phyloP scores from a whole-genome alignment of 768 basidiomycete genomes.

The Boletus patriciae region DNA sequence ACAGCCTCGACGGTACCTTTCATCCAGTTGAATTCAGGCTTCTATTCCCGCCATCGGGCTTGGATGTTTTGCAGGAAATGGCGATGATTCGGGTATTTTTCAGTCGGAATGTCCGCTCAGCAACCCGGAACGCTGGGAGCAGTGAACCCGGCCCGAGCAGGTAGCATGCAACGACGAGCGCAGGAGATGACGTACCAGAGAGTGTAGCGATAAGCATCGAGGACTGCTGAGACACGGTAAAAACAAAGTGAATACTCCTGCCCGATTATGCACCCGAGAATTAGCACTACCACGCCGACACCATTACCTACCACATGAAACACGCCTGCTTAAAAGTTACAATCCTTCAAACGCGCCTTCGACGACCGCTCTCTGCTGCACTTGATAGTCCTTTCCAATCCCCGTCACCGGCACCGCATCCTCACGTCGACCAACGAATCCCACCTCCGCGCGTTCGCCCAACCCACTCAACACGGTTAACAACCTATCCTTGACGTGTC shows the following conservation, averaged over 20 bases:
- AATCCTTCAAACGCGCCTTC: constrained; percentile 55
- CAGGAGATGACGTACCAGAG: too few relatives aligned
- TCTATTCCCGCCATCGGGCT: background rate
- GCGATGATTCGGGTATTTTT: too few relatives aligned
- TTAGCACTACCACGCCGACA: background rate
- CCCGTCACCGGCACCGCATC: constrained; percentile 79
- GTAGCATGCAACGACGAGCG: too few relatives aligned
- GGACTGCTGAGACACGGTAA: too few relatives aligned
- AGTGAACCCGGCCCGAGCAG: too few relatives aligned
- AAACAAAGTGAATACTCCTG: background rate
- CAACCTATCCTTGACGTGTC: constrained; percentile 62
- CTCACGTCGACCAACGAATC: constrained; percentile 67
- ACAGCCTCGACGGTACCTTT: background rate
- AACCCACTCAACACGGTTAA: constrained; percentile 46
- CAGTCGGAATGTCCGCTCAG: too few relatives aligned
- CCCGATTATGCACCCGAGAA: background rate
- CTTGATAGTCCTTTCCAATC: constrained; percentile 63
- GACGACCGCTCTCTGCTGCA: constrained; percentile 63
- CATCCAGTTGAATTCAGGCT: background rate
- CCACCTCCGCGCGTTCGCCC: constrained; percentile 38
- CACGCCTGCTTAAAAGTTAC: constrained; percentile 31
- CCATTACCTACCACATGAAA: background rate
- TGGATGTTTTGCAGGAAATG: background rate
- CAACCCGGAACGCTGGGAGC: too few relatives aligned
- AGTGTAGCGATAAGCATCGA: too few relatives aligned